A percentile compares a stretch with the other conserved stretches of the same genome.
Conservation (phyloP, 2,329 filamentous ascomycete species). For the Helicocarpus griseus region DNA sequence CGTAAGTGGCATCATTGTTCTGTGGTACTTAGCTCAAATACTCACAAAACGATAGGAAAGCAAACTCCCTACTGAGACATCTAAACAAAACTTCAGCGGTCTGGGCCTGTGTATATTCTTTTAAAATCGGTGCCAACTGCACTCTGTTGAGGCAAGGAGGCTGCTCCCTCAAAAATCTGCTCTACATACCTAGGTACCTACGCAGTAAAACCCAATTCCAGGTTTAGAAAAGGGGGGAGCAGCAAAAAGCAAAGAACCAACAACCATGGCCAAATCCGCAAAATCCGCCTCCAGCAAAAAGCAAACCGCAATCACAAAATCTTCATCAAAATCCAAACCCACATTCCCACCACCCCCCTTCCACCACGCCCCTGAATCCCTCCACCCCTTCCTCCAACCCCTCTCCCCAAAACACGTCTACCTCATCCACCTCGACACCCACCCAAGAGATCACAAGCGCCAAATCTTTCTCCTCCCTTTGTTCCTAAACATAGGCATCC, state of each 20-base stretch:
- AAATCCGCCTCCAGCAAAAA: no score
- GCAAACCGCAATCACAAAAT: no score
- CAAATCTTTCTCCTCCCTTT: conserved; percentile 75
- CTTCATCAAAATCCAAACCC: conserved; percentile 6
- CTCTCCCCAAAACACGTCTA: conserved; percentile 66
- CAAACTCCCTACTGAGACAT: no score
- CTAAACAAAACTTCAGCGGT: no score
- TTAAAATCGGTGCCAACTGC: no score
- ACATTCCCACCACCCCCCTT: conserved; percentile 50
- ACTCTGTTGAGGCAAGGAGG: no score
- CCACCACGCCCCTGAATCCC: conserved; percentile 51
- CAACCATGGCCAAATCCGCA: conserved; percentile 12
- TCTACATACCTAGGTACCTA: no score
- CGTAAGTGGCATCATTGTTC: no score
- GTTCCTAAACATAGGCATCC: conserved; percentile 62
- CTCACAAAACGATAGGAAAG: no score
- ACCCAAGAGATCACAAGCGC: conserved; percentile 61
- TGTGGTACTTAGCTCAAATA: no score
- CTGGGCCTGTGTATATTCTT: no score
- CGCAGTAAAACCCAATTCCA: not conserved
- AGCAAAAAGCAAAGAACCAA: conserved; percentile 23
- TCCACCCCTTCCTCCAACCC: conserved; percentile 56
- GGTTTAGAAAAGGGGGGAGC: conserved; percentile 3
- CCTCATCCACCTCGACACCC: conserved; percentile 71
- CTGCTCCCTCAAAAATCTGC: no score